Base-by-base conservation (phyloP, 129 eudicot species). In the Pulicaria dysenterica region DNA sequence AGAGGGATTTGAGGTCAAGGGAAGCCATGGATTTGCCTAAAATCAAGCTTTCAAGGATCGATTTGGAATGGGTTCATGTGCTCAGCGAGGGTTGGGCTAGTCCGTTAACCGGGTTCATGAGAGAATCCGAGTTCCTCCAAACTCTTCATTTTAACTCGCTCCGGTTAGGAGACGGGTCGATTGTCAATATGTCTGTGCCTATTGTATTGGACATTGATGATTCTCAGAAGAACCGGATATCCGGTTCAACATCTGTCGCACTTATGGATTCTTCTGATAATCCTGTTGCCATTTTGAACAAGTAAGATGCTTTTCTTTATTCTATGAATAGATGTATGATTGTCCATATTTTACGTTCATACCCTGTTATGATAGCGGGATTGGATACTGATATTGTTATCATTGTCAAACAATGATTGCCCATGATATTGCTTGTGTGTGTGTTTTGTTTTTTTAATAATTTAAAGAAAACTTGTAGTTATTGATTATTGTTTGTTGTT, bases 71-170 rank as follows among this genome's bases (percentile, higher is more conserved):
- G 99, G 97, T 94, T 6, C 99, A 94, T 73, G 93, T 90, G 73
- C 79, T 94, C 53, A 88, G 97, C 73, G 97, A 94, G 55, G 99
- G 99, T 60, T 90, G 97, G 99, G 99, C 99, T 2, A 90, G 97
- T 75, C 99, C 99, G 9, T 67, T 94, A 40, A 72, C 75, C 73
- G 99, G 99, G 46, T 94, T 90, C 86, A 94, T 94, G 99, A 77
- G 94, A 81, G 96, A 94, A 66, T 80, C 89, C 71, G 96, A 90
- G 99, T 94, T 88, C 96, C 97, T 94, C 96, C 97, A 94, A 90
- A 94, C 96, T 77, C 94, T 90, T 90, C 99, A 94, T 94, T 94
- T 94, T 61, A 88, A 88, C 72, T 86, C 88, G 77, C 86, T 94
- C 81, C 91, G 97, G 3, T 74, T 94, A 36, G 91, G 77, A 40